phyloP scores from a whole-genome alignment of 257 asterid genomes.

The Mitragyna speciosa region DNA sequence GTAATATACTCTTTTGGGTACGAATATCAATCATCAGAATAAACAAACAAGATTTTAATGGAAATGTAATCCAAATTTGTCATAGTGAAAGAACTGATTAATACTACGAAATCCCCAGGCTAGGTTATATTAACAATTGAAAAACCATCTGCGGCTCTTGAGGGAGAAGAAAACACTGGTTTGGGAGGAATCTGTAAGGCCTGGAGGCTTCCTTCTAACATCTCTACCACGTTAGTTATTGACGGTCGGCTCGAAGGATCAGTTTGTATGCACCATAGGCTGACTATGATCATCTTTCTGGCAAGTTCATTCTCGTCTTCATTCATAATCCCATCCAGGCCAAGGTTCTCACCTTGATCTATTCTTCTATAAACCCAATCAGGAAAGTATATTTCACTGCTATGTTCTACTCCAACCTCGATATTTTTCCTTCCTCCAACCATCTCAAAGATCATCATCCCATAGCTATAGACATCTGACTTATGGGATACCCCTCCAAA shows the following conservation, averaged over 20 bases:
- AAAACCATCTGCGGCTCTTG: not conserved
- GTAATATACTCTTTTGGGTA: too few species aligned
- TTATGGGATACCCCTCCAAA: conserved; percentile 35
- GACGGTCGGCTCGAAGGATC: conserved; percentile 33
- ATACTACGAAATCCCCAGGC: too few species aligned
- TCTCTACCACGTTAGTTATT: conserved; percentile 37
- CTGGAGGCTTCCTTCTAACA: conserved; percentile 36
- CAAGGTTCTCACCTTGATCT: conserved; percentile 18
- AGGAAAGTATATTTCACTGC: conserved; percentile 36
- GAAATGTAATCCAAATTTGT: too few species aligned
- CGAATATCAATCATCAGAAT: too few species aligned
- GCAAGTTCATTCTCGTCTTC: conserved; percentile 27
- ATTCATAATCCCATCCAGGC: not conserved
- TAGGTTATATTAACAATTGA: too few species aligned
- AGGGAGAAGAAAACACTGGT: conserved; percentile 26
- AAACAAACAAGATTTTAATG: too few species aligned
- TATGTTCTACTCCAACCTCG: not conserved
- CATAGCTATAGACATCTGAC: conserved; percentile 45
- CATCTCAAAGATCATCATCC: conserved; percentile 42
- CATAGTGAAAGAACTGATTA: too few species aligned
- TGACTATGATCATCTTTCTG: conserved; percentile 38
- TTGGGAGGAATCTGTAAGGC: conserved; percentile 37
- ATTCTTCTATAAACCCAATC: conserved; percentile 29
- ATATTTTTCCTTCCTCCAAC: conserved; percentile 35
- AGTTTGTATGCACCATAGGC: conserved; percentile 51